Percentiles rank a stretch among this genome's conserved stretches.
These are phyloP conservation scores for Lumnitzera littorea DNA, from an alignment of 345 rosid species.

Conservation along the genomic window DNA sequence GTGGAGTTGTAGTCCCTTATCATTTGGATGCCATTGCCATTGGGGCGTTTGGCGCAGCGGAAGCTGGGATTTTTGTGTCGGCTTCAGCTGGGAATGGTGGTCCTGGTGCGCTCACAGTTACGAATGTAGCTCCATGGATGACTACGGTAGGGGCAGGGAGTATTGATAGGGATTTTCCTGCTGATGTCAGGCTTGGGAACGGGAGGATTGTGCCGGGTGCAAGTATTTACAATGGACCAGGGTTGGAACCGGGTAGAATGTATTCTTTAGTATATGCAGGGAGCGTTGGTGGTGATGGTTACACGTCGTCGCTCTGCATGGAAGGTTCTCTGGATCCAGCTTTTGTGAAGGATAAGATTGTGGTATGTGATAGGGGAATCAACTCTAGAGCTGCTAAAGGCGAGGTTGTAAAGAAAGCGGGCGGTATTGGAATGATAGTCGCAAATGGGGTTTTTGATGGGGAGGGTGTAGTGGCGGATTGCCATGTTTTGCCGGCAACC, in stretches of 20 bases:
- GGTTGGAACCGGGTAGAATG: slow-evolving; percentile 45
- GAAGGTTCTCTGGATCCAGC: slow-evolving; percentile 71
- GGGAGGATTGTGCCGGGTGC: slow-evolving; percentile 57
- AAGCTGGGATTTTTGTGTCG: slow-evolving; percentile 65
- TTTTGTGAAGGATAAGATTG: slow-evolving; percentile 59
- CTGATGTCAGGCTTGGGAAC: slow-evolving; percentile 67
- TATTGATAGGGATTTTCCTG: slow-evolving; percentile 76
- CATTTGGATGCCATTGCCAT: slow-evolving; percentile 91
- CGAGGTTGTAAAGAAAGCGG: slow-evolving; percentile 67
- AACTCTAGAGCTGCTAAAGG: slow-evolving; percentile 82
- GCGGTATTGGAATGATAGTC: slow-evolving; percentile 85
- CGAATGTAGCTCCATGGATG: slow-evolving; percentile 85
- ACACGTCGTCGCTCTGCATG: slow-evolving; percentile 72
- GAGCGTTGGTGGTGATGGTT: slow-evolving; percentile 44
- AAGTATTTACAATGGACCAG: slow-evolving; percentile 61
- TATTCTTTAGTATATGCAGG: slow-evolving; percentile 71
- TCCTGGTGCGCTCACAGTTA: slow-evolving; percentile 74
- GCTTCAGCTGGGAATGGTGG: slow-evolving; percentile 95
- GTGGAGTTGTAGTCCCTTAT: slow-evolving; percentile 82
- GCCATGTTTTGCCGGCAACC: slow-evolving; percentile 79
- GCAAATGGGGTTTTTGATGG: slow-evolving; percentile 89
- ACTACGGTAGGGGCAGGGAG: slow-evolving; percentile 84
- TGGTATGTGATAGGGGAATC: slow-evolving; percentile 83
- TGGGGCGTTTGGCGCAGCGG: slow-evolving; percentile 76
- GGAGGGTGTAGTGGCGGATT: slow-evolving; percentile 85